Conservation (phyloP, 2,329 filamentous ascomycete genomes). For the Fusarium citri region DNA sequence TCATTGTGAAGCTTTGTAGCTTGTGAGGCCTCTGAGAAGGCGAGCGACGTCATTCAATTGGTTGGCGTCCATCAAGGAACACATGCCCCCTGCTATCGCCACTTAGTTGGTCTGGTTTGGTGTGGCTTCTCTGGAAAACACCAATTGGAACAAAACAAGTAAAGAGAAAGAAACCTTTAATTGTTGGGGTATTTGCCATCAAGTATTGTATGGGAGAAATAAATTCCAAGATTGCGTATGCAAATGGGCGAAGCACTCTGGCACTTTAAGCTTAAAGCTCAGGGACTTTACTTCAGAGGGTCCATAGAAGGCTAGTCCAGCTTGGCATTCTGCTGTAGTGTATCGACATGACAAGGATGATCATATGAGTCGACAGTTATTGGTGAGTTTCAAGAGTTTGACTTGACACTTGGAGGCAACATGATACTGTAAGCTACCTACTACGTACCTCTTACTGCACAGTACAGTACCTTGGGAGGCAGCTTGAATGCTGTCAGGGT, state of each 20-base stretch:
- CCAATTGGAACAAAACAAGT: background rate
- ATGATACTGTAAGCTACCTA: background rate
- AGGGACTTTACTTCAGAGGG: constrained; percentile 12
- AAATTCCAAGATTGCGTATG: constrained; percentile 24
- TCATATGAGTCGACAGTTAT: constrained; percentile 2
- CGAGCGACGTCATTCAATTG: constrained; percentile 44
- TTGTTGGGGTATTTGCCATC: constrained; percentile 9
- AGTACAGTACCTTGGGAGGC: too few species aligned
- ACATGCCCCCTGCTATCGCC: constrained; percentile 32
- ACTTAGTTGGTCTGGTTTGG: constrained; percentile 18
- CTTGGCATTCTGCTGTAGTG: constrained; percentile 19
- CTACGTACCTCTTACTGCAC: background rate
- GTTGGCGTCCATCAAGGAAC: constrained; percentile 17
- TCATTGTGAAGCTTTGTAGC: constrained; percentile 22
- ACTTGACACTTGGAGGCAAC: background rate
- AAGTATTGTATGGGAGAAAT: background rate
- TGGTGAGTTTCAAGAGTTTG: constrained; percentile 8
- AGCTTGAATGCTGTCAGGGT: background rate
- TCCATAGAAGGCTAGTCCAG: constrained; percentile 13
- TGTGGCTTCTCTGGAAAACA: background rate
- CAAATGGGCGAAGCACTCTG: constrained; percentile 32
- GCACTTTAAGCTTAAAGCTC: constrained; percentile 35
- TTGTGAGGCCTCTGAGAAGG: constrained; percentile 44
- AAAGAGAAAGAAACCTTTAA: background rate
- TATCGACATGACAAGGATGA: background rate